Evolutionary conservation across 2,329 filamentous ascomycete genomes (phyloP), one percentile per base, ranked within the genome.

Genomic region (Fusarium sp.): DNA sequence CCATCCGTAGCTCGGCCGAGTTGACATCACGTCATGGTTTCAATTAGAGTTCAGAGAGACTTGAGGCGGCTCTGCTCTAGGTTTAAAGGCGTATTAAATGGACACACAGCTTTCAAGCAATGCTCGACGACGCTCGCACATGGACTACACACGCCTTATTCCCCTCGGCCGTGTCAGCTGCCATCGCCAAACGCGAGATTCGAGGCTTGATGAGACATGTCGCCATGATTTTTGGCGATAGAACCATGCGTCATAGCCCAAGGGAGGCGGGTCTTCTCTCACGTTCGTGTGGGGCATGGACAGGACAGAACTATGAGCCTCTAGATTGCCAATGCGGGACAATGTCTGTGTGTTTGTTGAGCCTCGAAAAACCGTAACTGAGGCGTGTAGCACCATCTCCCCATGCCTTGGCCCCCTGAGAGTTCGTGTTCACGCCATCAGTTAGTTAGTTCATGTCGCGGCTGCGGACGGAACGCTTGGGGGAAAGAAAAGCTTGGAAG

Each of bases 231-330:
- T 63, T 22, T 47, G 27, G 35, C 40, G 33, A 38, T 58, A 70
- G 40, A 38, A n/a, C 33, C 59, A 67, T 76, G 71, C 73, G 68
- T 78, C 76, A 78, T 76, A 71, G 75, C 66, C 65, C 61, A 63
- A 65, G 45, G 47, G 52, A 25, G 64, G 65, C 66, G 71, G 68
- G 73, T 62, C 70, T 68, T 66, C 56, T 56, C 27, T 63, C 45
- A 31, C 54, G 40, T 57, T 59, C 45, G 67, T 52, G 68, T 70
- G 71, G 73, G 66, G 65, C 59, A 35, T n/a, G 38, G 58, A 45
- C 38, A 64, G 67, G 56, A 69, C 62, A 64, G 25, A 29, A 50
- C 56, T 63, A 62, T 38, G 72, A 74, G 47, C 38, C 62, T 67
- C 56, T 14, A 22, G 59, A 54, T 68, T 52, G 57, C 27, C 40